A percentile compares a stretch with the other conserved stretches of the same genome.
Evolutionary conservation across 2,329 filamentous ascomycete genomes (phyloP).

Genomic region (Magnaporthiopsis incrustans): DNA sequence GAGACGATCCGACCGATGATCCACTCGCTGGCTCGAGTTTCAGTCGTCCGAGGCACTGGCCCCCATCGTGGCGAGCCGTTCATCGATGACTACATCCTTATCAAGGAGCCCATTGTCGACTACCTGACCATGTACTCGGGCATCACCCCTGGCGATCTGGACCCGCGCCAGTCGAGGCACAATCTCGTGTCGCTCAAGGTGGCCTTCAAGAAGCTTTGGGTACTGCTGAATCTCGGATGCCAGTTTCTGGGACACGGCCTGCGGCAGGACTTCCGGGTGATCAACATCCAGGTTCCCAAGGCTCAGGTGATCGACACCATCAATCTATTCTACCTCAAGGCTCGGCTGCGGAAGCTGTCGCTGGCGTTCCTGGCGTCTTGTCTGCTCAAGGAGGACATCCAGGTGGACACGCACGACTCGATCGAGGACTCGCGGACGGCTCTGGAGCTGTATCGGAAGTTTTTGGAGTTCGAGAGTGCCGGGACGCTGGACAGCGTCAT

Average conservation of each 20-base stretch:
- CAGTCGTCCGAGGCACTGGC: slow-evolving; percentile 75
- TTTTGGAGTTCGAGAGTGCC: slow-evolving; percentile 78
- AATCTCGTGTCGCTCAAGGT: slow-evolving; percentile 81
- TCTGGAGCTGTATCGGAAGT: slow-evolving; percentile 80
- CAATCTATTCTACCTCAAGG: slow-evolving; percentile 77
- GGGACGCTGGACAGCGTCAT: slow-evolving; percentile 78
- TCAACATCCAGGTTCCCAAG: slow-evolving; percentile 93
- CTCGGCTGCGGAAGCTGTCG: slow-evolving; percentile 76
- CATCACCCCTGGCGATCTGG: slow-evolving; percentile 77
- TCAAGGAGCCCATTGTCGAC: slow-evolving; percentile 85
- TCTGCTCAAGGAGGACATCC: slow-evolving; percentile 87
- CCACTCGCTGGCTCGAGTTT: slow-evolving; percentile 86
- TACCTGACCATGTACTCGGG: slow-evolving; percentile 93
- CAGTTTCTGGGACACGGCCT: slow-evolving; percentile 90
- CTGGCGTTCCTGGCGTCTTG: slow-evolving; percentile 88
- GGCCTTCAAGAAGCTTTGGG: slow-evolving; percentile 97
- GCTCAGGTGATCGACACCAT: slow-evolving; percentile 90
- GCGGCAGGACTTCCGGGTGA: slow-evolving; percentile 92
- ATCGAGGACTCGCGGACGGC: slow-evolving; percentile 94
- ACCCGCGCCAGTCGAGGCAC: slow-evolving; percentile 68
- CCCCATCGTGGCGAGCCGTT: slow-evolving; percentile 76
- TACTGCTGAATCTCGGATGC: slow-evolving; percentile 88
- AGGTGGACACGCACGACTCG: slow-evolving; percentile 84
- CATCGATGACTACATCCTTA: slow-evolving; percentile 94
- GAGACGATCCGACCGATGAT: slow-evolving; percentile 88